Base-by-base conservation (phyloP, 305 asterid genomes). In the Rubia tinctorum region DNA sequence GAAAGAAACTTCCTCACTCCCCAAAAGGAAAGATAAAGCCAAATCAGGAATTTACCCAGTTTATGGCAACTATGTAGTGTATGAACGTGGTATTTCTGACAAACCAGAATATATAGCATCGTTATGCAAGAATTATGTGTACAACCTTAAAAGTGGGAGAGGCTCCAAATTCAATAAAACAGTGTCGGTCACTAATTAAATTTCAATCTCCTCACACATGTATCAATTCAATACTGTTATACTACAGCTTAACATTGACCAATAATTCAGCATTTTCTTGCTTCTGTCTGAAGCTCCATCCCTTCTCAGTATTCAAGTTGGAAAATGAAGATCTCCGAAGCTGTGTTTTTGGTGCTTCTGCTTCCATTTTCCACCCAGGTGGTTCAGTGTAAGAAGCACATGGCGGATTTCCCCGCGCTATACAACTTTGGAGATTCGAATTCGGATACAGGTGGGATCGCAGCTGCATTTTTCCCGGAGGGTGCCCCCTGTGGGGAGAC, bases 341-440 rank as follows among this genome's bases (percentile, higher is more conserved):
- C 64, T 12, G 63, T 60, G 30, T 61, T 72, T 59, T 72, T 60
- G 10, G 20, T 18, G 18, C 18, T 69, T 51, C 30, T 72, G 53
- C 69, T 72, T 43, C n/a, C 55, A 61, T 6, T 34, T 42, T 20
- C 14, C 23, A 49, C 37, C 5, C 3, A 14, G 25, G 22, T 22
- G 66, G 67, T 62, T 0, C 37, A 62, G 49, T 49, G 59, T 17
- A 77, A 61, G 6, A 72, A 76, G 8, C 71, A 76, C 7, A 13
- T 13, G 59, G 43, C 20, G 71, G 79, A 66, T 8, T 20, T 77
- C 5, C 14, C 70, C 17, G 12, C 88, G 8, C 65, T 89, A 34
- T 89, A 82, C 85, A 85, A 88, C 74, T 91, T 89, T 30, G 95
- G 97, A 0, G 93, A 91, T 71, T 91, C 97, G 0, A 91, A 91